phyloP scores from a whole-genome alignment of 805 yeast genomes.

The Candida verbasci region DNA sequence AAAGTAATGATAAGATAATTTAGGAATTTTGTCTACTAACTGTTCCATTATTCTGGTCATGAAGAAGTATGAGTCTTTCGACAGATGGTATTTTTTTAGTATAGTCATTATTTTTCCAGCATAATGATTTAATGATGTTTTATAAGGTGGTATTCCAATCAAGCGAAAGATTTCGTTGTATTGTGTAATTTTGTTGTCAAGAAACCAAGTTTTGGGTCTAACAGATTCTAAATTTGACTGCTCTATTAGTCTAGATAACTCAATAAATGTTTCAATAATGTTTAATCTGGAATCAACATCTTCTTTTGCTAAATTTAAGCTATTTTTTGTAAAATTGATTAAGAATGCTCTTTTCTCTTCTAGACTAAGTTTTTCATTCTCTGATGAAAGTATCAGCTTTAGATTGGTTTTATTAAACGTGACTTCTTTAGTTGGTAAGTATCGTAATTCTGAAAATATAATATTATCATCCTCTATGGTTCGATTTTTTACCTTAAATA shows the following conservation, averaged over 20 bases:
- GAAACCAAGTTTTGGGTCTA: constrained; percentile 1
- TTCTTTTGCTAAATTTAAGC: constrained; percentile 2
- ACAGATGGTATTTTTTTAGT: not conserved
- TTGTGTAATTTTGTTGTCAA: not conserved
- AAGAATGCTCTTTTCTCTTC: not conserved
- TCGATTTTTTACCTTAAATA: not conserved
- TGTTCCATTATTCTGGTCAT: constrained; percentile 6
- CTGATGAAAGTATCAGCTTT: not conserved
- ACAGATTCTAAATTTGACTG: not conserved
- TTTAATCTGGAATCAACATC: constrained; percentile 10
- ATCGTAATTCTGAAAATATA: not conserved
- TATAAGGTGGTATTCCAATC: constrained; percentile 5
- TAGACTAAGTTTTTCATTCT: not conserved
- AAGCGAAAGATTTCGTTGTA: constrained; percentile 2
- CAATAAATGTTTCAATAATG: constrained; percentile 1
- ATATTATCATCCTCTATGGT: not conserved
- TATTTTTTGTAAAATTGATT: not conserved
- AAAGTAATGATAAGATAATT: constrained; percentile 5
- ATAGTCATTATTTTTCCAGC: not conserved
- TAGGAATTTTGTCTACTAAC: constrained; percentile 1
- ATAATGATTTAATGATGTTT: not conserved
- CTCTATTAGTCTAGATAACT: constrained; percentile 1
- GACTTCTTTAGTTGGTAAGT: not conserved
- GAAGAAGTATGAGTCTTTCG: not conserved
- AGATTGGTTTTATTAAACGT: not conserved